phyloP scores from a whole-genome alignment of 306 rosid species.

The Delonix regia region DNA sequence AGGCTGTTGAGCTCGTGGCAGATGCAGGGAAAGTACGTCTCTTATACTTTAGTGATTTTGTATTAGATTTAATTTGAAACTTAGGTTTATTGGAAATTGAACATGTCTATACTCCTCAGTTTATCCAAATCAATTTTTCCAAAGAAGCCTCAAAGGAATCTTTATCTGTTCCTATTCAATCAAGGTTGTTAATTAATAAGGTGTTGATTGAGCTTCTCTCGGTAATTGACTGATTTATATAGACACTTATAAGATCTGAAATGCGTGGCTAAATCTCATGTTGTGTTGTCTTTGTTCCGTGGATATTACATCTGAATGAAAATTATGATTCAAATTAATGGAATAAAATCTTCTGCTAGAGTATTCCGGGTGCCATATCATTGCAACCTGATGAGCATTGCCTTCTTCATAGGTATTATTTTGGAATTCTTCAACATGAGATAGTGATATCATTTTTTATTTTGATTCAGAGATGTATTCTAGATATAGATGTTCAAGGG shows the following conservation, averaged over 20 bases:
- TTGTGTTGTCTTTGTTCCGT: not conserved
- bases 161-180: not conserved
- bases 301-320: not conserved
- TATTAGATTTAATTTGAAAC: slow-evolving; percentile 23
- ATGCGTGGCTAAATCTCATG: slow-evolving; percentile 13
- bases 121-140: not conserved
- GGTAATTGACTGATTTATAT: not conserved
- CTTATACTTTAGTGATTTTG: not conserved
- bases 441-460: slow-evolving; percentile 22
- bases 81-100: slow-evolving; percentile 21
- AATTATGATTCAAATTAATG: not conserved
- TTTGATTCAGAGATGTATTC: slow-evolving; percentile 78
- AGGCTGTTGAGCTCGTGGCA: slow-evolving; percentile 87
- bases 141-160: not conserved
- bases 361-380: not conserved
- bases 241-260: not conserved
- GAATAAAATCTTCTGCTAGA: slow-evolving; percentile 7
- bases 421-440: slow-evolving; percentile 17
- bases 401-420: not conserved
- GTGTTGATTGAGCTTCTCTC: not conserved
- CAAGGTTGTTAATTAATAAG: not conserved
- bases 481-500: slow-evolving; percentile 99
- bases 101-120: not conserved
- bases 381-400: slow-evolving; percentile 21
- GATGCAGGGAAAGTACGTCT: slow-evolving; percentile 70